These are phyloP conservation scores for Begonia fuchsioides DNA, from an alignment of 306 rosid species.

Conservation along the genomic window DNA sequence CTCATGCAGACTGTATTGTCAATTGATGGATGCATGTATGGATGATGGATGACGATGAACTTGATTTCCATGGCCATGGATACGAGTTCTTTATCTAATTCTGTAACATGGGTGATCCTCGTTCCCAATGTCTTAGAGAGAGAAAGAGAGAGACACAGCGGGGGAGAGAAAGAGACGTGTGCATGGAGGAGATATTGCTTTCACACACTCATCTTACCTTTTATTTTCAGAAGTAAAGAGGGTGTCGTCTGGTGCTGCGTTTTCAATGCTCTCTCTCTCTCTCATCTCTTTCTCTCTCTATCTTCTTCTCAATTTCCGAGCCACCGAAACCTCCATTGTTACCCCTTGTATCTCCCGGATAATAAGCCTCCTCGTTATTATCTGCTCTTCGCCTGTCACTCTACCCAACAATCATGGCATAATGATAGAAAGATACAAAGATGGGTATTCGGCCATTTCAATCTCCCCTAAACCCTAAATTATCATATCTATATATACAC, in stretches of 20 bases:
- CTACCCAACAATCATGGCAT: slow-evolving; percentile 24
- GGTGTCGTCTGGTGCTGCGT: slow-evolving; percentile 45
- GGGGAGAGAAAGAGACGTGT: slow-evolving; percentile 97
- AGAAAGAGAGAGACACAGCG: slow-evolving; percentile 91
- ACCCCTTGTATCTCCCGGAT: slow-evolving; percentile 17
- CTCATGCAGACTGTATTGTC: no score
- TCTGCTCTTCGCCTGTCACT: slow-evolving; percentile 7
- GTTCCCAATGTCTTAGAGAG: slow-evolving; percentile 45
- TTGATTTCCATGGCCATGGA: no score
- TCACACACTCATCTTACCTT: slow-evolving; percentile 54
- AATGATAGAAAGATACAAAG: slow-evolving; percentile 20
- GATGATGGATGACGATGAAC: no score
- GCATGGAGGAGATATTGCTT: slow-evolving; percentile 98
- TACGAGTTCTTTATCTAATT: no score
- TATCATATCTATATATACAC: no score
- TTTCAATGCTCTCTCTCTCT: slow-evolving; percentile 7
- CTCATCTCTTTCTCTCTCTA: slow-evolving; percentile 13
- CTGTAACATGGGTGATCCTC: slow-evolving; percentile 23
- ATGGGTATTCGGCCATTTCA: no score
- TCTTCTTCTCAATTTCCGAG: slow-evolving; percentile 44
- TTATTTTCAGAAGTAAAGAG: slow-evolving; percentile 50
- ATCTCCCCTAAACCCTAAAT: no score
- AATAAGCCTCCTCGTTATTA: slow-evolving; percentile 9
- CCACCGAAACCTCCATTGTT: slow-evolving; percentile 12
- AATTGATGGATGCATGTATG: no score